Evolutionary conservation across 768 basidiomycete species (phyloP), one percentile per base, ranked within the genome.

Genomic region (Clavulina sp.): DNA sequence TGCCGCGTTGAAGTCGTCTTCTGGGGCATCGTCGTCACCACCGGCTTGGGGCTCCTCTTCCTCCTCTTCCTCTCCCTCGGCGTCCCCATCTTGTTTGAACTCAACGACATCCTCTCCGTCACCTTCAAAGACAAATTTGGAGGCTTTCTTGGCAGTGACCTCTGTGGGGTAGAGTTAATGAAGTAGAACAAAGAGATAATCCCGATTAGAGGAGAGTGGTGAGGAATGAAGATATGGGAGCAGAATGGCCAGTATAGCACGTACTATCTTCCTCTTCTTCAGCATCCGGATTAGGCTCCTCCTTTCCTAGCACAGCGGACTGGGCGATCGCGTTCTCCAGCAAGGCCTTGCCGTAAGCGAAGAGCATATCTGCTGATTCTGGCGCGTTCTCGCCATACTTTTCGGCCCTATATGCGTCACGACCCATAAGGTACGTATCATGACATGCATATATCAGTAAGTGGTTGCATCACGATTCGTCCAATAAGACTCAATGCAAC

Each of bases 1-100:
- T 9, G 95, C 89, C 24, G 87, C 88, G 57, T 93, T 95, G 64
- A 95, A 95, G 60, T 97, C 95, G 58, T 99, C 95, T 60, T 95
- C 93, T 0, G 86, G 87, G 59, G 85, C 87, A 3, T 63, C 83
- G 9, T 80, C 83, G 3, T 77, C 82, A 2, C 68, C 84, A 5
- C 73, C 79, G 1, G 68, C 77, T 4, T 73, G 77, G 2, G 70
- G 75, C 0, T 72, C 77, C 0, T 69, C 76, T 0, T 69, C 77
- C 67, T 38, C 68, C 64, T 55, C 61, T 28, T 58, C 32, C 19
- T 38, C 34, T 38, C 9, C 9, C 43, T 46, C 67, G 2, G 66
- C 65, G 54, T 81, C 75, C 67, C 36, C 68, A 64, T 55, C 61
- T 28, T 58, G 23, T 38, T 38, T 19, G 9, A 19, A 19, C 43